Evolutionary conservation across 2,329 filamentous ascomycete genomes (phyloP), one percentile per base, ranked within the genome.

Genomic region (Aspergillus ustus): DNA sequence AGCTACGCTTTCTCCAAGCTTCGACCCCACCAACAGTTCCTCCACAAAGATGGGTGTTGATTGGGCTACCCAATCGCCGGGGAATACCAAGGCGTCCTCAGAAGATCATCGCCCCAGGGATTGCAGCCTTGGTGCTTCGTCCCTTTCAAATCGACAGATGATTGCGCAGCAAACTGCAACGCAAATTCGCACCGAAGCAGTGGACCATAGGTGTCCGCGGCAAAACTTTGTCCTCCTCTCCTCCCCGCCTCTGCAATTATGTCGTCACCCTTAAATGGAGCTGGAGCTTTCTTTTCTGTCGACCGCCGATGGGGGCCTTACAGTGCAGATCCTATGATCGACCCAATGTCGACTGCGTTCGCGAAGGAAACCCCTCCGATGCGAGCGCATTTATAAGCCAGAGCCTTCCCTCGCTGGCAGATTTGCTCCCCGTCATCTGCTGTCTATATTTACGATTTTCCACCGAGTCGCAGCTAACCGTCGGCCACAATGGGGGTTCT

Each of bases 301-400:
- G 43, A 49, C 29, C 48, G 28, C 53, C 25, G 59, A 53, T 57
- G 25, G 8, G 31, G 17, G 40, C 28, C 58, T 63, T 66, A 65
- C 63, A 62, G 61, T 67, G 62, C 54, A 62, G 63, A 69, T 67
- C 59, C n/a, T 52, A 61, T 31, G 61, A 59, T 63, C 61, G 61
- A 57, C 34, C 48, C 58, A 53, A 44, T 59, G 37, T 57, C 57
- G 58, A 57, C 34, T 22, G 15, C 19, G 19, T 28, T 61, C 31
- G 59, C 22, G 54, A 45, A 52, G 44, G 55, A 60, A 56, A 60
- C 61, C 58, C 60, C 57, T 61, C 63, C 62, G 65, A 62, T 37
- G 40, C 51, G 46, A 51, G 49, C 55, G 53, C 49, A 48, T 45
- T 49, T 64, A 66, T 66, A 66, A 66, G 48, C 54, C 49, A 29